Evolutionary conservation across 2,329 filamentous ascomycete genomes (phyloP).

Genomic region (Allantophomopsis lycopodina): DNA sequence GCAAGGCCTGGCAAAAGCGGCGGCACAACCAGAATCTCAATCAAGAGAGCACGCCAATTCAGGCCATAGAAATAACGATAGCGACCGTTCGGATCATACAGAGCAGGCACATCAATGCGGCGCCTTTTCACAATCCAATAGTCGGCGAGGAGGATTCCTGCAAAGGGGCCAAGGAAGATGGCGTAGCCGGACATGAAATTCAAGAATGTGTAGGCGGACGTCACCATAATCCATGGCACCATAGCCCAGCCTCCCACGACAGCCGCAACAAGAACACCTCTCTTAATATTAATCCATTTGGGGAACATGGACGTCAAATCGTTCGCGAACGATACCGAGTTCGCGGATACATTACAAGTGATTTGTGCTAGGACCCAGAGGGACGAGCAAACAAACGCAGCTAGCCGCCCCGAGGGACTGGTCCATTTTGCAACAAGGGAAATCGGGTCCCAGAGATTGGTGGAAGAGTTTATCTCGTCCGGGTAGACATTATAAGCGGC

Average conservation of each 20-base stretch:
- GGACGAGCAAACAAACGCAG: constrained; percentile 10
- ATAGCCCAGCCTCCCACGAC: constrained; percentile 25
- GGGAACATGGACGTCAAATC: constrained; percentile 31
- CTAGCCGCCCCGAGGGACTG: constrained; percentile 16
- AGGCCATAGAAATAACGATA: constrained; percentile 12
- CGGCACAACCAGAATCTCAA: constrained; percentile 9
- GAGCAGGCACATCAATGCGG: constrained; percentile 20
- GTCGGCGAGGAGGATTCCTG: constrained; percentile 22
- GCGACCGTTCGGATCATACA: constrained; percentile 17
- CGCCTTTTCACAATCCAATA: constrained; percentile 17
- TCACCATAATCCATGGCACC: constrained; percentile 31
- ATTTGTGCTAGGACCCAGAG: constrained; percentile 12
- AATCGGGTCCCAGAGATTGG: constrained; percentile 8
- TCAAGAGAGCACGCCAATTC: constrained; percentile 14
- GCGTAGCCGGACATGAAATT: constrained; percentile 17
- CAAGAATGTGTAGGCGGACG: constrained; percentile 13
- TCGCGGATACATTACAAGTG: constrained; percentile 25
- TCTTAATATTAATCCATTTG: constrained; percentile 31
- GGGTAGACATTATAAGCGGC: constrained; percentile 9
- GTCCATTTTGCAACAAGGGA: constrained; percentile 11
- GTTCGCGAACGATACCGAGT: constrained; percentile 20
- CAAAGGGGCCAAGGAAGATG: constrained; percentile 22
- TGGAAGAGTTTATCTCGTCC: constrained; percentile 1
- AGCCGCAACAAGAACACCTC: constrained; percentile 27
- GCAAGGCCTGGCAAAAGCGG: constrained; percentile 14